Percentiles rank a stretch among this genome's conserved stretches.
Evolutionary conservation across 768 basidiomycete genomes (phyloP).

Genomic region (Collybia sp.): DNA sequence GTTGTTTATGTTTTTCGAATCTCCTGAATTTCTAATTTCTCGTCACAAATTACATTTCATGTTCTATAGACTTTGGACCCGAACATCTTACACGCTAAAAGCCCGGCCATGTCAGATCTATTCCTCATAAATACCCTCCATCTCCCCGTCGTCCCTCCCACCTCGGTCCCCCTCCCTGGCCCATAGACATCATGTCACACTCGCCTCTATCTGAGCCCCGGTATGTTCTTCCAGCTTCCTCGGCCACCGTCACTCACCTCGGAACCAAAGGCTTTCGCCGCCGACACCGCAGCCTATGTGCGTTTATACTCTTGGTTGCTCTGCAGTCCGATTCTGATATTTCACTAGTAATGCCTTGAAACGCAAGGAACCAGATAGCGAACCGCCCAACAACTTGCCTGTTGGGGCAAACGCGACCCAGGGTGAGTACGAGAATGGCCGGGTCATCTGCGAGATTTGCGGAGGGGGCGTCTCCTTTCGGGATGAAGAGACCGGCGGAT

Average conservation of each 20-base stretch:
- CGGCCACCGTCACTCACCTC: not conserved
- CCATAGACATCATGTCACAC: conserved; percentile 3
- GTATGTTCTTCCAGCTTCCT: not conserved
- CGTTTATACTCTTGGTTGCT: not conserved
- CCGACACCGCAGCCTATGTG: not conserved
- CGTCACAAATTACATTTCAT: too few relatives aligned
- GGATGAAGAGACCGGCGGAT: conserved; percentile 56
- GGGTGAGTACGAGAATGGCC: conserved; percentile 61
- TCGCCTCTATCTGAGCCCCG: not conserved
- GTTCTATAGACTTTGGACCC: conserved; percentile 14
- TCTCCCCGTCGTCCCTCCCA: too few relatives aligned
- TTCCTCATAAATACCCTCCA: too few relatives aligned
- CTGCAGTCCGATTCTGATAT: not conserved
- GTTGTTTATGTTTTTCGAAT: not conserved
- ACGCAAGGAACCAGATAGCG: conserved; percentile 21
- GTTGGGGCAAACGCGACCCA: conserved; percentile 8
- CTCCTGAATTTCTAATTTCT: not conserved
- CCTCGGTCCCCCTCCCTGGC: not conserved
- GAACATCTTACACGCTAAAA: conserved; percentile 17
- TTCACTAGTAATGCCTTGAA: conserved; percentile 11
- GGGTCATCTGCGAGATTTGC: conserved; percentile 63
- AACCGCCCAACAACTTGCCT: conserved; percentile 4
- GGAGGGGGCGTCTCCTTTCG: conserved; percentile 59
- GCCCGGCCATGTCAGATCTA: conserved; percentile 1
- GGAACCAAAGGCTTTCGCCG: not conserved